Evolutionary conservation across 345 rosid genomes (phyloP), one percentile per base, ranked within the genome.

Genomic region (Citrus inodora): DNA sequence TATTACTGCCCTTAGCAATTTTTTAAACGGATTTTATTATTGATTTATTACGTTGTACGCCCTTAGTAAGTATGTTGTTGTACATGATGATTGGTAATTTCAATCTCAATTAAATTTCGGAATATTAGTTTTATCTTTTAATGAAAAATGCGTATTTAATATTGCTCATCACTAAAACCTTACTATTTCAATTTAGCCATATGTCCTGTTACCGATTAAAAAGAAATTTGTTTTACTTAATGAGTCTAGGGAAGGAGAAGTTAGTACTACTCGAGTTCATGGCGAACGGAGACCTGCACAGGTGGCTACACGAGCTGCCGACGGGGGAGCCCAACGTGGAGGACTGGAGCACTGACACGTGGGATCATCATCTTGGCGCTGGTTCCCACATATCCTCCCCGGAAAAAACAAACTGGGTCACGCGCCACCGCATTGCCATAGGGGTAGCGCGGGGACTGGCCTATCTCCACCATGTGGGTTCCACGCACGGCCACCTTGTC

Each of bases 231-330:
- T 46, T 46, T 46, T 46, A 11, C 51, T 2, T 46, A 46, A 46
- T 61, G 27, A 33, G 27, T 76, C n/a, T 28, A 87, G 98, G 98
- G 21, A 89, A 87, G 78, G 97, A 93, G 87, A 95, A 95, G 91
- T 85, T 95, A 27, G 84, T 92, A 2, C 55, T 95, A 68, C 88
- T 88, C 79, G 99, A 95, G 63, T 95, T 91, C 75, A 89, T 95
- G 98, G 81, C 93, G 17, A 92, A 87, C 71, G 99, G 99, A 30
- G 97, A 95, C 79, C 87, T 95, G 59, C 90, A 89, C 87, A 88
- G 90, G 25, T 95, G 98, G 98, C 92, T 95, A 28, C 94, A 95
- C 86, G 99, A 95, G 86, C 97, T 95, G 14, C 99, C 98, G 1
- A 76, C 93, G 1, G 94, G 97, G 42, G 83, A 84, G 63, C 82